Percentiles rank a stretch among this genome's conserved stretches.
These are phyloP conservation scores for Chaetomiaceae sp. DNA, from an alignment of 2,329 filamentous ascomycete species.

Conservation along the genomic window DNA sequence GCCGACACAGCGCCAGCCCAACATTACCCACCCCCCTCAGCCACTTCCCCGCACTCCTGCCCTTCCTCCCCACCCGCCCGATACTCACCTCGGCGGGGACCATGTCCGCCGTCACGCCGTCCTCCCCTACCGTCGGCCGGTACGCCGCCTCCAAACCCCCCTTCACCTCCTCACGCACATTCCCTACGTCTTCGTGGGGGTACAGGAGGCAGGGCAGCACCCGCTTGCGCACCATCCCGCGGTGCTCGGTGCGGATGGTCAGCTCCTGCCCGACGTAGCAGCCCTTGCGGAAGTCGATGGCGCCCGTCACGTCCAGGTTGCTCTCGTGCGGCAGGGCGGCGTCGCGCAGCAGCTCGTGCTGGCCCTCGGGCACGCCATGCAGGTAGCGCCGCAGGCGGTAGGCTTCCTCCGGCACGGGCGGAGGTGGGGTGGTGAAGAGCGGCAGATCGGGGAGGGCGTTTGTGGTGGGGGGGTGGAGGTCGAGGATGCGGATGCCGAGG, in stretches of 20 bases:
- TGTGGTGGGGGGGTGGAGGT: slow-evolving; percentile 9
- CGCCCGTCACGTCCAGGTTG: slow-evolving; percentile 81
- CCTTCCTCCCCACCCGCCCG: slow-evolving; percentile 46
- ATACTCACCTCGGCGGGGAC: slow-evolving; percentile 45
- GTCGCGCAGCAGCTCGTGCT: slow-evolving; percentile 65
- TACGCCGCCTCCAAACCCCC: slow-evolving; percentile 12
- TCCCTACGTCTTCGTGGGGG: slow-evolving; percentile 34
- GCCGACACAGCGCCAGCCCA: slow-evolving; percentile 76
- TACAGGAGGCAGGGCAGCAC: slow-evolving; percentile 77
- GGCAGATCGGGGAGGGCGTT: slow-evolving; percentile 3
- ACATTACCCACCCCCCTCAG: slow-evolving; percentile 75
- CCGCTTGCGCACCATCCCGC: slow-evolving; percentile 85
- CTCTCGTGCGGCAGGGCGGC: slow-evolving; percentile 76
- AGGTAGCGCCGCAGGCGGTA: slow-evolving; percentile 76
- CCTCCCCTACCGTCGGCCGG: not conserved
- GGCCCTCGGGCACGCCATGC: slow-evolving; percentile 78
- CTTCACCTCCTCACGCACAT: slow-evolving; percentile 43
- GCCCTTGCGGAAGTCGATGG: slow-evolving; percentile 88
- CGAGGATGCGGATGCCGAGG: slow-evolving; percentile 48
- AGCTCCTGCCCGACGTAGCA: slow-evolving; percentile 97
- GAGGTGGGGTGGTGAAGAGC: slow-evolving; percentile 19
- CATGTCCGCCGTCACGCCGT: slow-evolving; percentile 25
- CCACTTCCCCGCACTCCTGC: slow-evolving; percentile 75
- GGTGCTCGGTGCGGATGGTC: slow-evolving; percentile 91
- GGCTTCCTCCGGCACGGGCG: slow-evolving; percentile 39